Percentiles rank a stretch among this genome's conserved stretches.
phyloP scores from a whole-genome alignment of 139 green algal genomes.

The Ulvella scutata region DNA sequence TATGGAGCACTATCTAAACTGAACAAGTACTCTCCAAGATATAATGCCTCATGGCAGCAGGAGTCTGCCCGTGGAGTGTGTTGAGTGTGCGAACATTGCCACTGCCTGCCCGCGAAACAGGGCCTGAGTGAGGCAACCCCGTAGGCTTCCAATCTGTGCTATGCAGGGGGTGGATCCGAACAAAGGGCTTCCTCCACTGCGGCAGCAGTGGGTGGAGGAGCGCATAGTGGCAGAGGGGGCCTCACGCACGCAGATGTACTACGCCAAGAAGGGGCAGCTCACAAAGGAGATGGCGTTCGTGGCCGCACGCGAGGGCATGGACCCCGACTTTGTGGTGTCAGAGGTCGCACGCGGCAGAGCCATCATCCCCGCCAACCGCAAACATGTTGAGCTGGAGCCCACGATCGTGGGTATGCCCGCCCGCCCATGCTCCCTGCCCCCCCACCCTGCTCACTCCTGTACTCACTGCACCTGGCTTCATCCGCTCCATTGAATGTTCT shows the following conservation, averaged over 20 bases:
- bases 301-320: constrained; percentile 69
- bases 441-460: too few species aligned
- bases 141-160: too few species aligned
- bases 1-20: too few species aligned
- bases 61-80: too few species aligned
- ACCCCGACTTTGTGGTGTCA: constrained; percentile 76
- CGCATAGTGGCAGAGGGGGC: constrained; percentile 25
- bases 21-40: too few species aligned
- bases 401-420: constrained; percentile 57
- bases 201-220: constrained; percentile 49
- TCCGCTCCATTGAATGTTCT: too few species aligned
- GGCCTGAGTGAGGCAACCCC: too few species aligned
- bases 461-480: too few species aligned
- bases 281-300: constrained; percentile 91
- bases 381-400: constrained; percentile 85
- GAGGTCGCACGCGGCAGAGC: constrained; percentile 86
- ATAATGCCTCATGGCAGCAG: too few species aligned
- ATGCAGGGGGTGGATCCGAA: constrained; percentile 39
- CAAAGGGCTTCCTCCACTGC: constrained; percentile 60
- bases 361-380: constrained; percentile 94
- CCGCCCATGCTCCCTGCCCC: too few species aligned
- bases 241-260: constrained; percentile 57
- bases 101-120: too few species aligned
- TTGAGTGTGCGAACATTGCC: too few species aligned
- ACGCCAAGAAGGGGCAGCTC: constrained; percentile 64